Evolutionary conservation across 306 rosid species (phyloP).

Genomic region (Prunus persica): DNA sequence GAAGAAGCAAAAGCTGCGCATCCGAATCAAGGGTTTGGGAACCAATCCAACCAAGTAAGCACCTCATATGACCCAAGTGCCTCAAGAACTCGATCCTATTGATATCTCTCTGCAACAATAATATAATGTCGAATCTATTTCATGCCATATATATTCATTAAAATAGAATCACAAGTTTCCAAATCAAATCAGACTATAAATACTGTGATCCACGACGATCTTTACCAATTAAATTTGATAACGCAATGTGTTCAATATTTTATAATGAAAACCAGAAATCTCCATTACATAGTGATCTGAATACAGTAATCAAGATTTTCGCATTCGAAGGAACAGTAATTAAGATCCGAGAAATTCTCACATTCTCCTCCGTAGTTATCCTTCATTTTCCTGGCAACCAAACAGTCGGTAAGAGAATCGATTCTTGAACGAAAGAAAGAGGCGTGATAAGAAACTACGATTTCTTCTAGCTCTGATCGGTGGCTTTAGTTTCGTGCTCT

Average conservation of each 20-base stretch:
- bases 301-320: not conserved
- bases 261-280: not conserved
- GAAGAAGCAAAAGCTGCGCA: constrained; percentile 39
- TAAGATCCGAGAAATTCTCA: not conserved
- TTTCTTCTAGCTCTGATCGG: not conserved
- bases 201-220: not conserved
- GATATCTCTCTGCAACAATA: constrained; percentile 19
- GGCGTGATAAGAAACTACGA: constrained; percentile 6
- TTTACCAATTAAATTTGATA: not conserved
- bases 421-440: not conserved
- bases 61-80: constrained; percentile 59
- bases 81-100: constrained; percentile 27
- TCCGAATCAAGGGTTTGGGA: constrained; percentile 40
- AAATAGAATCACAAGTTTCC: not conserved
- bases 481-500: not conserved
- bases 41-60: constrained; percentile 46
- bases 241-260: not conserved
- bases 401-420: constrained; percentile 4
- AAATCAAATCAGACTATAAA: not conserved
- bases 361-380: not conserved
- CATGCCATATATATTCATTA: not conserved
- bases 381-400: constrained; percentile 23
- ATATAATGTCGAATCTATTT: not conserved
- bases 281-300: not conserved
- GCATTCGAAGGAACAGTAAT: not conserved